Evolutionary conservation across 345 rosid species (phyloP), one percentile per base, ranked within the genome.

Genomic region (Lumnitzera racemosa): DNA sequence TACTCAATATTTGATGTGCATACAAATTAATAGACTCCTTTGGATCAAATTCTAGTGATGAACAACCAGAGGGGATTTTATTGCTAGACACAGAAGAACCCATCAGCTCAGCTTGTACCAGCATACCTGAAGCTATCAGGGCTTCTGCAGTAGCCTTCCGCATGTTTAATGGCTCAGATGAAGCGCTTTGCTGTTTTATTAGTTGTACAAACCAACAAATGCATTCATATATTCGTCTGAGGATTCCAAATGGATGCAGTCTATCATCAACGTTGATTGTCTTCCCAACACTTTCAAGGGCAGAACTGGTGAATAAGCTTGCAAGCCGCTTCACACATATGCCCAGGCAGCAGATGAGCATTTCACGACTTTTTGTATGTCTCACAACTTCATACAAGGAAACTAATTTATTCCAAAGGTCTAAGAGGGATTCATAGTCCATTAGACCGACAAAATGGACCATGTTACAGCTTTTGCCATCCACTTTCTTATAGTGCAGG

Each of bases 91-190:
- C 76, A 47, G 69, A 76, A 53, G 81, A 74, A 67, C 87, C 84
- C 25, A 89, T 71, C 25, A 76, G 57, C 72, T 76, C 85, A 15
- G 97, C 96, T 69, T 84, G 96, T 78, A 80, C 94, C 50, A 94
- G 78, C 71, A 94, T 70, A 66, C 97, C 84, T 13, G 97, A 94
- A 55, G 96, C 96, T 63, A 86, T 52, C 58, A 89, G 74, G 61
- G 99, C 83, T 65, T 84, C 99, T 56, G 90, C 85, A 48, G 90
- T 86, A 61, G 95, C 96, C 60, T 72, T 72, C 51, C 97, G 96
- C 76, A 84, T 78, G 81, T 76, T 85, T 60, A 83, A 85, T 49
- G 85, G 87, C 82, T 89, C 88, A 48, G 94, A 82, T 61, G 98
- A 65, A 70, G 78, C 72, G 73, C 97, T 81, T 57, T 79, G 91